phyloP scores from a whole-genome alignment of 2,329 filamentous ascomycete genomes.

The Talaromyces sp. region DNA sequence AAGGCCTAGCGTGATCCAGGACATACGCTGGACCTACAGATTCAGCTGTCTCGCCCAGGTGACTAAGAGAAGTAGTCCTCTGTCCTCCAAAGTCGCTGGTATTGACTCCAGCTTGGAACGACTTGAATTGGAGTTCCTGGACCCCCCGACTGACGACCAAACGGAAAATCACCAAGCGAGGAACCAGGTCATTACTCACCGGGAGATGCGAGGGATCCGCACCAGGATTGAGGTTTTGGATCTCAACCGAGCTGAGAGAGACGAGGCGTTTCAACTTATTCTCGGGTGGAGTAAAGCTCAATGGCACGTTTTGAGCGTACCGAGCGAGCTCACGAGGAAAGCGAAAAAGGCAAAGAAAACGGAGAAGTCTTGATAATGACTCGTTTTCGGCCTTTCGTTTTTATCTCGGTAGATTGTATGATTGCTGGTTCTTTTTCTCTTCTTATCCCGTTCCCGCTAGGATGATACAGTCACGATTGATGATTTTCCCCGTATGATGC shows the following conservation, averaged over 20 bases:
- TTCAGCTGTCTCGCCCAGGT: constrained; percentile 8
- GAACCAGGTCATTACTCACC: not conserved
- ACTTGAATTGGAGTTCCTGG: constrained; percentile 7
- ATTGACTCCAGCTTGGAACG: constrained; percentile 1
- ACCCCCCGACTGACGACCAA: not conserved
- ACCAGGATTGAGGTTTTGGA: constrained; percentile 11
- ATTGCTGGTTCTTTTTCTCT: not conserved
- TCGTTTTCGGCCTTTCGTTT: not conserved
- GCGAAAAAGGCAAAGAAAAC: not conserved
- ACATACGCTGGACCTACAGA: constrained; percentile 9
- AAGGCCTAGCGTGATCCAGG: not conserved
- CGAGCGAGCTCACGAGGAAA: not conserved
- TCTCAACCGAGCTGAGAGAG: constrained; percentile 15
- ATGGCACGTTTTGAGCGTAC: constrained; percentile 16
- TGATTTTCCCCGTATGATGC: not conserved
- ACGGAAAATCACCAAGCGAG: not conserved
- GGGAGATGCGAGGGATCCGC: not conserved
- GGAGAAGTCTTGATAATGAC: not conserved
- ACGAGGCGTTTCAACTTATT: constrained; percentile 21
- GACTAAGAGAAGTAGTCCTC: constrained; percentile 3
- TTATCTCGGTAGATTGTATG: no score
- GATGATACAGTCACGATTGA: not conserved
- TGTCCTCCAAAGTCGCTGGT: constrained; percentile 1
- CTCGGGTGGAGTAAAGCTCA: constrained; percentile 18
- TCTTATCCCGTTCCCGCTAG: not conserved